phyloP scores from a whole-genome alignment of 768 basidiomycete genomes.

The Leccinum subgranulosum region DNA sequence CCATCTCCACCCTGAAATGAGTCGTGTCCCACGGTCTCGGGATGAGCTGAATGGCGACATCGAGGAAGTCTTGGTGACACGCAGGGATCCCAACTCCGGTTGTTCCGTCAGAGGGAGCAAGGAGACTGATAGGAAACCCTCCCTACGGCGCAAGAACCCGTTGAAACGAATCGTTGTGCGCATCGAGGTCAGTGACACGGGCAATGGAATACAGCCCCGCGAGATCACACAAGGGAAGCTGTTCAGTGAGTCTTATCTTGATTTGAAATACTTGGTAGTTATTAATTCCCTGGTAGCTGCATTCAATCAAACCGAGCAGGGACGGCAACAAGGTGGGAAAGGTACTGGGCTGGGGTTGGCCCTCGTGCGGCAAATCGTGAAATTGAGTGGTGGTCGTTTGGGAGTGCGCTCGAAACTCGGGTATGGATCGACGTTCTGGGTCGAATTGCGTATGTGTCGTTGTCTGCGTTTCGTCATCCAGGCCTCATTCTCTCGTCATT shows the following conservation, averaged over 20 bases:
- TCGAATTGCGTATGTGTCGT: constrained; percentile 56
- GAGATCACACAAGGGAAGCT: constrained; percentile 72
- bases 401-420: constrained; percentile 64
- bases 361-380: constrained; percentile 76
- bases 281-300: constrained; percentile 42
- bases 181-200: constrained; percentile 81
- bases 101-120: background rate
- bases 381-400: constrained; percentile 67
- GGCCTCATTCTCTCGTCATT: constrained; percentile 10
- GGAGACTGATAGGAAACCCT: background rate
- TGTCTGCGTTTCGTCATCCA: constrained; percentile 10
- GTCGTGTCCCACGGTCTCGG: background rate
- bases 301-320: constrained; percentile 78
- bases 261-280: background rate
- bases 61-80: constrained; percentile 24
- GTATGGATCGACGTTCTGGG: constrained; percentile 86
- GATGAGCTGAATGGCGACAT: constrained; percentile 11
- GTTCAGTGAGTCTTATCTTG: constrained; percentile 51
- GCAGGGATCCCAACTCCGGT: constrained; percentile 30
- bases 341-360: constrained; percentile 75
- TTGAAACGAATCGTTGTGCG: constrained; percentile 74
- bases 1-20: constrained; percentile 15
- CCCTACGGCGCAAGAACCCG: constrained; percentile 11
- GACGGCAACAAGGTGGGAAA: constrained; percentile 69
- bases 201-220: constrained; percentile 54